These are phyloP conservation scores for Pseudocercospora eumusae DNA, from an alignment of 2,329 filamentous ascomycete species.

Conservation along the genomic window DNA sequence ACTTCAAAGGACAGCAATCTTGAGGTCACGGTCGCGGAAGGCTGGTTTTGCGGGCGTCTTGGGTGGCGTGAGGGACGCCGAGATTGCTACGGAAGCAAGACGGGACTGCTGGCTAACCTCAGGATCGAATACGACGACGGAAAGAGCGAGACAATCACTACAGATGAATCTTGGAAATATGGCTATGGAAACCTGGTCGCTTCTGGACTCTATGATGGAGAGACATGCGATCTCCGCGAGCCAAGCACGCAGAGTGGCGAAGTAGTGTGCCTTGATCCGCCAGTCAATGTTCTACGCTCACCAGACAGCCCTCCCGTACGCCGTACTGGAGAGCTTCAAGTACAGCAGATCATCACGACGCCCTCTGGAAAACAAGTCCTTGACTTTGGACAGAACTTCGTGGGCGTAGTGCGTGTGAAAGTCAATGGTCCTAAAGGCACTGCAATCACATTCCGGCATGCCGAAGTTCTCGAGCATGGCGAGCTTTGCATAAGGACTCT, in stretches of 20 bases:
- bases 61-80: slow-evolving; percentile 39
- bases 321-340: slow-evolving; percentile 37
- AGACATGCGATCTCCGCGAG: slow-evolving; percentile 49
- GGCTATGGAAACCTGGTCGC: slow-evolving; percentile 40
- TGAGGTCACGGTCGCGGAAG: slow-evolving; percentile 49
- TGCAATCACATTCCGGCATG: slow-evolving; percentile 53
- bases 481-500: slow-evolving; percentile 50
- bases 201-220: slow-evolving; percentile 57
- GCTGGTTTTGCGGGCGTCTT: slow-evolving; percentile 53
- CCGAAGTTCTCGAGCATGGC: slow-evolving; percentile 57
- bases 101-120: slow-evolving; percentile 47
- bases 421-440: slow-evolving; percentile 43
- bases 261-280: slow-evolving; percentile 39
- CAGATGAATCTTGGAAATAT: slow-evolving; percentile 46
- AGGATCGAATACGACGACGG: slow-evolving; percentile 42
- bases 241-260: slow-evolving; percentile 34
- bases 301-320: slow-evolving; percentile 51
- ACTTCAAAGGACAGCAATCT: slow-evolving; percentile 45
- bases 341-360: slow-evolving; percentile 37
- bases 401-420: slow-evolving; percentile 51
- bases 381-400: slow-evolving; percentile 62
- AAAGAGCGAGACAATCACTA: slow-evolving; percentile 34
- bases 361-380: slow-evolving; percentile 53
- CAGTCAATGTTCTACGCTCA: slow-evolving; percentile 42
- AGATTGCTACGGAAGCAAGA: slow-evolving; percentile 45